These are phyloP conservation scores for Neurospora sp. DNA, from an alignment of 495 filamentous ascomycete species.

Conservation along the genomic window DNA sequence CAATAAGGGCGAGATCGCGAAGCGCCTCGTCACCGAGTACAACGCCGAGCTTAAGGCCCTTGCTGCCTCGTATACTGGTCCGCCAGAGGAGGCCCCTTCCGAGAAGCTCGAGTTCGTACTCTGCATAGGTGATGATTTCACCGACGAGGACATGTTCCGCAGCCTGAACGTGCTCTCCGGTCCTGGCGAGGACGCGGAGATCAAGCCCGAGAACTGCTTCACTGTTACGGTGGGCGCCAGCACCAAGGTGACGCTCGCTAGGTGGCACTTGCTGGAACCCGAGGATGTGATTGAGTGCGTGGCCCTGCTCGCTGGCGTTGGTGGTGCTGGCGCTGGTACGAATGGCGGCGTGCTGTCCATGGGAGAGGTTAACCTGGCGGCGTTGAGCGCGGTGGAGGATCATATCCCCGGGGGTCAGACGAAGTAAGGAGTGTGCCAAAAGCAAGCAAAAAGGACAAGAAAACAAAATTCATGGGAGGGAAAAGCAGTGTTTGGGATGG, in stretches of 20 bases:
- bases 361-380: slow-evolving; percentile 37
- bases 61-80: slow-evolving; percentile 3
- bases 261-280: slow-evolving; percentile 80
- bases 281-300: slow-evolving; percentile 75
- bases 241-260: slow-evolving; percentile 76
- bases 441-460: not conserved
- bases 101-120: slow-evolving; percentile 68
- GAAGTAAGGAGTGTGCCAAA: not conserved
- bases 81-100: not conserved
- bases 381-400: slow-evolving; percentile 34
- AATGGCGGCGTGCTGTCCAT: slow-evolving; percentile 22
- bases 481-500: not conserved
- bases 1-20: slow-evolving; percentile 92
- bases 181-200: slow-evolving; percentile 28
- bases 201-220: slow-evolving; percentile 55
- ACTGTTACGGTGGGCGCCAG: slow-evolving; percentile 80
- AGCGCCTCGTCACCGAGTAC: slow-evolving; percentile 61
- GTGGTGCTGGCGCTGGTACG: slow-evolving; percentile 34
- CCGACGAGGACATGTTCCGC: slow-evolving; percentile 85
- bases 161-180: slow-evolving; percentile 47
- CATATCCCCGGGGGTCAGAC: slow-evolving; percentile 17
- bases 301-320: slow-evolving; percentile 52
- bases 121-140: slow-evolving; percentile 90
- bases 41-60: slow-evolving; percentile 27
- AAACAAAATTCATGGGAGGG: not conserved